Evolutionary conservation across 768 basidiomycete genomes (phyloP), one percentile per base, ranked within the genome.

Genomic region (Amanita muscaria): DNA sequence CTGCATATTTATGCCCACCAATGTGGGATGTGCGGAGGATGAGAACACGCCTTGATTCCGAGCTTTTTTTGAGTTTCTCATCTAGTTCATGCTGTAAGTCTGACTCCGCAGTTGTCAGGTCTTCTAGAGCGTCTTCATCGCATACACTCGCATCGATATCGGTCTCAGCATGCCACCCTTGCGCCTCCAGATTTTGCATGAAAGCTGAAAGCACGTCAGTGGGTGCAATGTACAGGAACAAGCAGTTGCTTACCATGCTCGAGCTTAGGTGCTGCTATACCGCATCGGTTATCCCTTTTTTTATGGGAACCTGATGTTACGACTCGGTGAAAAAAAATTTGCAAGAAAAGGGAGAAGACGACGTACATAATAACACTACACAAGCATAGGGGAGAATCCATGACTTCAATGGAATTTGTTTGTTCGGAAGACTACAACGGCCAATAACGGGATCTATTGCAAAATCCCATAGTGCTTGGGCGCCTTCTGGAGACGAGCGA

Each of bases 1-100:
- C 92, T 29, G 89, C 84, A 58, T 83, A 97, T 54, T 83, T 83
- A 68, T 97, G 94, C 2, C 93, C 92, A 16, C 94, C 93, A 33
- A 92, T 71, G 67, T 99, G 94, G 21, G 89, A 93, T 44, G 80
- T 84, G 56, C 75, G 80, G 56, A 97, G 66, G 47, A 99, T 83
- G 36, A 96, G 82, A 3, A 80, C 91, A 38, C 78, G 77, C 47
- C 79, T 81, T 18, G 74, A 68, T 25, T 63, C 61, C 14, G 67
- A 64, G n/a, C 77, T 74, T 29, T 73, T 72, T 53, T 73, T 73
- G 15, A 73, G 64, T 49, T 71, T 68, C 52, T 63, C 70, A 57
- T 49, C 74, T 43, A 84, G 68, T 53, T 74, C 73, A 16, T 62
- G 64, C 38, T 83, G 77, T 32, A 74, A 64, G 49, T 80, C 80